Base-by-base conservation (phyloP, 2,329 filamentous ascomycete species). In the Camillea tinctor region DNA sequence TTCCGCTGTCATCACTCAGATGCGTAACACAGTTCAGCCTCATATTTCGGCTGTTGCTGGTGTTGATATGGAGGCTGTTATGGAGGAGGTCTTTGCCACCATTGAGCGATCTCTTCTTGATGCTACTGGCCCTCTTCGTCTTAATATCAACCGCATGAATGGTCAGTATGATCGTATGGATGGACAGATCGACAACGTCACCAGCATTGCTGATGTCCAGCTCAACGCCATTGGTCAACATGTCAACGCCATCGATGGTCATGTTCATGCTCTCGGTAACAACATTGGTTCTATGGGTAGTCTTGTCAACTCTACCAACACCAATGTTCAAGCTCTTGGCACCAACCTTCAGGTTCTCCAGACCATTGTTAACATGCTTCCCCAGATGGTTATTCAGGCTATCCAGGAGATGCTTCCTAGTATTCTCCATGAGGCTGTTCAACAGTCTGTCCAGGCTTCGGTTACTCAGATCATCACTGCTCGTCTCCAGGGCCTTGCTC, bases 41-140 rank as follows among this genome's bases (percentile, higher is more conserved):
- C 53, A 84, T 71, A 61, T 76, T 70, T 13, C 79, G 3, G 58
- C 24, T n/a, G 50, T 56, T 17, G 55, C 64, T 1, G 63, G 59
- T 4, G n/a, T 49, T 8, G 64, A 72, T 11, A 53, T 73, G 53
- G 60, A 68, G 2, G 36, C 24, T 1, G 64, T 73, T 11, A 52
- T 69, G 21, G 68, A 70, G 20, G 20, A 67, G 0, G 58, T 71
- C 1, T 72, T 72, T 21, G 44, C 19, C 11, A 60, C 63, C 1
- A 68, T 74, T 13, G 68, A 73, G 30, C 17, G 56, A 48, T 55
- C 67, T 48, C 63, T 72, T 24, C 26, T 57, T 24, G 56, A 61
- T 22, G 55, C 66, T 26, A 44, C 54, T 59, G 61, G 52, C 26
- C 64, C 63, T n/a, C 40, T 66, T 52, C 59, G 62, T 11, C 40